Evolutionary conservation across 2,329 filamentous ascomycete species (phyloP), one percentile per base, ranked within the genome.

Genomic region (Paecilomyces fulvus): DNA sequence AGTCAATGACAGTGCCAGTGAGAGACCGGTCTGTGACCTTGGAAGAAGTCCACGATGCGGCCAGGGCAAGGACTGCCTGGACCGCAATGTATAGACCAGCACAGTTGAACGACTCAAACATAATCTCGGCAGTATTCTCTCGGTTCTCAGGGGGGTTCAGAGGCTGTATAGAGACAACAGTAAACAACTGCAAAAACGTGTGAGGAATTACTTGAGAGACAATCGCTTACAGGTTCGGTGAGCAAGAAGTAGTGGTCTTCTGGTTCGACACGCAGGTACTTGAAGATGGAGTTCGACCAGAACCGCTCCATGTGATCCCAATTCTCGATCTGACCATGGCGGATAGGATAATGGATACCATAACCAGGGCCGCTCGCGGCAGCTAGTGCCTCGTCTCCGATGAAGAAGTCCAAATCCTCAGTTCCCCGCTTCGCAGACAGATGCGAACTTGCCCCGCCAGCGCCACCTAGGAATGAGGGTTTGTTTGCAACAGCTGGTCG

Each of bases 201-300:
- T 21, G 10, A 11, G 49, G 23, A 49, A 28, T 62, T 43, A 49
- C 28, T 20, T 12, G 33, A 53, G 31, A 49, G 37, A 11, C 11
- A 37, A 37, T 17, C 51, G 65, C 86, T 72, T 83, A 96, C 92
- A 58, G 94, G 94, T 73, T 99, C 94, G 59, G 94, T 99, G 58
- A 99, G 85, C 60, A 99, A 85, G 75, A 99, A 99, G 79, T 96
- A 92, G 76, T 99, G 94, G 72, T 99, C 94, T 77, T 99, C 94
- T 30, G 94, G 94, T 77, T 99, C 94, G 64, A 99, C 94, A 67
- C 94, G 86, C 54, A 99, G 83, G 71, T 99, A 99, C 75, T 99
- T 99, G 84, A 99, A 99, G 77, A 99, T 99, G 61, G 94, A 99
- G 79, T 97, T 97, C 64, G 95, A 97, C 94, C 94, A 99, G 79